phyloP scores from a whole-genome alignment of 257 asterid genomes.

The Ajuga chamaepitys region DNA sequence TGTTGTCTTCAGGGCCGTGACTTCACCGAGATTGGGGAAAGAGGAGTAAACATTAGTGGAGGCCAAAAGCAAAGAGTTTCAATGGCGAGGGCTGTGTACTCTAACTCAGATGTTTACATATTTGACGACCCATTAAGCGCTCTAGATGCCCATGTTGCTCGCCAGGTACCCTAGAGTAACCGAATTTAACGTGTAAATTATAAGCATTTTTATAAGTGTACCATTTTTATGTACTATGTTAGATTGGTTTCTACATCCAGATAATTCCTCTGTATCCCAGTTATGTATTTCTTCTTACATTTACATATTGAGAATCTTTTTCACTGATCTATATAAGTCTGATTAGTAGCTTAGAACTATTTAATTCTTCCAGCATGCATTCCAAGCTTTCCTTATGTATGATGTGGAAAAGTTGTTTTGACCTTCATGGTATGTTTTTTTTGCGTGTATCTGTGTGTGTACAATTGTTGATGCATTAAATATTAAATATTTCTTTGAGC shows the following conservation, averaged over 20 bases:
- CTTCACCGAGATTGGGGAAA: conserved; percentile 93
- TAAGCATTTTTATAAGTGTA: neutral
- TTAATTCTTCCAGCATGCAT: neutral
- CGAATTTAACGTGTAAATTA: neutral
- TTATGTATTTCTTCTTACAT: neutral
- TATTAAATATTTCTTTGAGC: neutral
- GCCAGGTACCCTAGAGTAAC: conserved; percentile 43
- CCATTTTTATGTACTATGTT: no score
- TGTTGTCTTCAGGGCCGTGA: conserved; percentile 60
- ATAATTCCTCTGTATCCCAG: neutral
- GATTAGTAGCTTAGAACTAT: neutral
- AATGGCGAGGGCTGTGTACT: conserved; percentile 90
- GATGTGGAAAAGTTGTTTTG: conserved; percentile 3
- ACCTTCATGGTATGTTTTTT: no score
- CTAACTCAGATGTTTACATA: conserved; percentile 76
- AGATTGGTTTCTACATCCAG: no score
- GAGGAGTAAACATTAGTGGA: conserved; percentile 91
- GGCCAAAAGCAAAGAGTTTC: conserved; percentile 97
- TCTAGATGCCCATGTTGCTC: conserved; percentile 80
- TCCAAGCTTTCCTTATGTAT: neutral
- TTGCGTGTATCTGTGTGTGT: no score
- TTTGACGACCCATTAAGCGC: conserved; percentile 94
- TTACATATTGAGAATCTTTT: neutral
- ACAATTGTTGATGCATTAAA: no score
- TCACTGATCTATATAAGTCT: neutral